Base-by-base conservation (phyloP, 2,329 filamentous ascomycete genomes). In the Rhynchosporium secalis region DNA sequence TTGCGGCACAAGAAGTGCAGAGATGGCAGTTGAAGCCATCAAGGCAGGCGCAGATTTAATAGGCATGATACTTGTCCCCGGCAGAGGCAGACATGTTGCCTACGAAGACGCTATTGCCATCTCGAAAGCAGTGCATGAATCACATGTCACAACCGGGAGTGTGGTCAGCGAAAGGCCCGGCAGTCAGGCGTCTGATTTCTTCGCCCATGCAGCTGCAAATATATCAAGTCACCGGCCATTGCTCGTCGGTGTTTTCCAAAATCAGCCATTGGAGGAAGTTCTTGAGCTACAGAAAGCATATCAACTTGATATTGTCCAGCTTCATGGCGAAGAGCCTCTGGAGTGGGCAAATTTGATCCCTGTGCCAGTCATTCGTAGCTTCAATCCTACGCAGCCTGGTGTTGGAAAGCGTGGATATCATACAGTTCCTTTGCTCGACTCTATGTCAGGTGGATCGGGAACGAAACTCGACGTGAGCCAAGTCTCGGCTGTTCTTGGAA, bases 281-380 rank as follows among this genome's bases (percentile, higher is more conserved):
- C 80, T 98, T 56, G 83, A 87, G 66, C 86, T 94, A 74, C 90
- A 96, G 70, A 85, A 85, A 67, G 80, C 86, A 12, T 86, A 96
- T 67, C 81, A 83, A 51, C 84, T 99, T 48, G 95, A 99, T 73
- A 79, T 96, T 58, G 91, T 99, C 6, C 95, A 99, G 74, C 83
- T 99, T 2, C 95, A 99, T 73, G 96, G 95, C 8, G 83, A 88
- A 52, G 96, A 99, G 74, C 94, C 95, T 2, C 72, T 97, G 3
- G 95, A 99, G 74, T 99, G 94, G 93, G 88, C 93, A 1, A 84
- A 78, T 51, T 77, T 90, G n/a, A 92, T 99, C 55, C 93, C 95
- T 1, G 92, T 97, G 0, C 95, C 95, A 0, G 93, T 99, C 4
- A 87, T 99, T 66, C 88, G 87, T 68, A 90, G 88, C 56, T 99